A percentile compares a stretch with the other conserved stretches of the same genome.
These are phyloP conservation scores for Zymoseptoria passerinii DNA, from an alignment of 2,329 filamentous ascomycete genomes.

Conservation along the genomic window DNA sequence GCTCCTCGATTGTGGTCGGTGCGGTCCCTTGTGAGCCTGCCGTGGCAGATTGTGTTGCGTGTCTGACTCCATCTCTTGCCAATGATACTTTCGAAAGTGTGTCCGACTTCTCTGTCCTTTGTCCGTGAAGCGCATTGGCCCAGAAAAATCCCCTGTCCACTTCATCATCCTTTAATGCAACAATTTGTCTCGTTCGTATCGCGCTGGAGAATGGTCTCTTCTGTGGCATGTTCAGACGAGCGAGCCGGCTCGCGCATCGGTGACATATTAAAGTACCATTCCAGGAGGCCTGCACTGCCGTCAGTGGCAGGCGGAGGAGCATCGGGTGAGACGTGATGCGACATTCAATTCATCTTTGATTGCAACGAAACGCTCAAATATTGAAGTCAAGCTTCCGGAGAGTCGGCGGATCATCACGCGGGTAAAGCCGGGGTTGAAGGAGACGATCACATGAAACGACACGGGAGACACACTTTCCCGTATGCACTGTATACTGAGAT, in stretches of 20 bases:
- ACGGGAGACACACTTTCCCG: background rate
- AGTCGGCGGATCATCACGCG: background rate
- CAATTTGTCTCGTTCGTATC: slow-evolving; percentile 16
- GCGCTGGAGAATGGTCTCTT: slow-evolving; percentile 14
- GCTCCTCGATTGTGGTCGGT: slow-evolving; percentile 15
- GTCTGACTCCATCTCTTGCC: background rate
- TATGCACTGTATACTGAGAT: background rate
- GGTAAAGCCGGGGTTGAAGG: background rate
- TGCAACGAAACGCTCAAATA: background rate
- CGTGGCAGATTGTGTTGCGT: slow-evolving; percentile 2
- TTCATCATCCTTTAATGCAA: slow-evolving; percentile 18
- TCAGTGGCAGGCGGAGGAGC: slow-evolving; percentile 7
- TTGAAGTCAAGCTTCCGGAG: background rate
- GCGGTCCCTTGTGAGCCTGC: slow-evolving; percentile 1
- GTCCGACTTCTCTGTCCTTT: slow-evolving; percentile 4
- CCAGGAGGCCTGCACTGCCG: slow-evolving; percentile 2
- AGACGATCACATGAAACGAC: background rate
- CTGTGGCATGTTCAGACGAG: slow-evolving; percentile 10
- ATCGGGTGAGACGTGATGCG: slow-evolving; percentile 1
- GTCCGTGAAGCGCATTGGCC: slow-evolving; percentile 25
- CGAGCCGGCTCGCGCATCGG: slow-evolving; percentile 22
- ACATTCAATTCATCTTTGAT: background rate
- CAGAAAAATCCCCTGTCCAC: slow-evolving; percentile 29
- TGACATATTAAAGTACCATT: slow-evolving; percentile 21
- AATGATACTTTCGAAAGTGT: slow-evolving; percentile 3